Evolutionary conservation across 768 basidiomycete genomes (phyloP).

Genomic region (Kwoniella mangroviensis): DNA sequence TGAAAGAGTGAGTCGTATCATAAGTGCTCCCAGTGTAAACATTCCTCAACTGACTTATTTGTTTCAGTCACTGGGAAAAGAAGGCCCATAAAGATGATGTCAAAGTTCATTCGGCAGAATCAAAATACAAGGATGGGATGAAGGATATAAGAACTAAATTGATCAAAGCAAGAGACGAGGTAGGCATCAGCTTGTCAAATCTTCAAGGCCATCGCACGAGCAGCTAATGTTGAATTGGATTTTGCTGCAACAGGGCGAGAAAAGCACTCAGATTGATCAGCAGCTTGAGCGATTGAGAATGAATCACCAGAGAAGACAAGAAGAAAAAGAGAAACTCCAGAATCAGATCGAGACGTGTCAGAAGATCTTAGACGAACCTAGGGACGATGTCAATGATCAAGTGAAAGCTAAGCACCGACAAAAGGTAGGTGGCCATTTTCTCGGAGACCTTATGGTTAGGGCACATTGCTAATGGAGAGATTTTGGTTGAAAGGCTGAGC

Average conservation of each 20-base stretch:
- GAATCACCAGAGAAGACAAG: conserved; percentile 11
- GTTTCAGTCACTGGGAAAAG: conserved; percentile 18
- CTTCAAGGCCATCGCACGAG: background rate
- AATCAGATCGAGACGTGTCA: conserved; percentile 50
- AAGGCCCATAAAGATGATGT: conserved; percentile 16
- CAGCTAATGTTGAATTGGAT: background rate
- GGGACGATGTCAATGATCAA: conserved; percentile 17
- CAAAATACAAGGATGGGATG: conserved; percentile 15
- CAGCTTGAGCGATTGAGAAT: conserved; percentile 19
- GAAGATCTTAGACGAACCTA: conserved; percentile 48
- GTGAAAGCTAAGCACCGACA: conserved; percentile 8
- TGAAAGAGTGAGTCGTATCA: conserved; percentile 59
- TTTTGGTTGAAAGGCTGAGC: conserved; percentile 5
- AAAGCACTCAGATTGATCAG: conserved; percentile 21
- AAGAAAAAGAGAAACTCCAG: conserved; percentile 9
- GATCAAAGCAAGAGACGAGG: conserved; percentile 6
- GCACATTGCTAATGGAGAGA: no score
- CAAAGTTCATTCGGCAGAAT: conserved; percentile 10
- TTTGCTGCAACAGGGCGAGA: conserved; percentile 1
- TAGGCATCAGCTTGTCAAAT: background rate
- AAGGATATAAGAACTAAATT: conserved; percentile 5
- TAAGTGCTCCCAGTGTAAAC: no score
- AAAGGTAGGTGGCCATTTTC: background rate
- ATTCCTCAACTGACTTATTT: no score
- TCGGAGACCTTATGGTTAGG: no score